phyloP scores from a whole-genome alignment of 2,329 filamentous ascomycete genomes.

The Bertia moriformis region DNA sequence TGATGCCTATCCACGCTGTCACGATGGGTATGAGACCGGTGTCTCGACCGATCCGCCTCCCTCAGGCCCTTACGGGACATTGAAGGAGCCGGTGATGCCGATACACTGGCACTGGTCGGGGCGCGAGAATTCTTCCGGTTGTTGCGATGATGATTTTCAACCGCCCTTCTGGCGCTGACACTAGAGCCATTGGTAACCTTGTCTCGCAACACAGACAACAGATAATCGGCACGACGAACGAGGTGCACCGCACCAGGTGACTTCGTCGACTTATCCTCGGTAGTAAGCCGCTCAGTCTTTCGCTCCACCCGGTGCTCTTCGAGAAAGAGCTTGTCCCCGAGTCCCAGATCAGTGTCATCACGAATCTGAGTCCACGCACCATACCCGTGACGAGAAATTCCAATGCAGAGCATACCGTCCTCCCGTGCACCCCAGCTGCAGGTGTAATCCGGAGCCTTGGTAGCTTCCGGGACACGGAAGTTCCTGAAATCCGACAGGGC shows the following conservation, averaged over 20 bases:
- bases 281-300: slow-evolving; percentile 71
- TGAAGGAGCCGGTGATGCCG: slow-evolving; percentile 26
- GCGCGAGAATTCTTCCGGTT: slow-evolving; percentile 32
- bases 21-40: slow-evolving; percentile 22
- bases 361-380: slow-evolving; percentile 91
- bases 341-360: slow-evolving; percentile 73
- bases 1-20: slow-evolving; percentile 24
- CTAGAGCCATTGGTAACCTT: slow-evolving; percentile 35
- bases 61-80: slow-evolving; percentile 21
- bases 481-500: slow-evolving; percentile 54
- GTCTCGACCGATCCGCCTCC: slow-evolving; percentile 22
- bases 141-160: slow-evolving; percentile 54
- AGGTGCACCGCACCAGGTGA: slow-evolving; percentile 54
- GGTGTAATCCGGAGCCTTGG: slow-evolving; percentile 79
- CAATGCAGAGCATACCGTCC: slow-evolving; percentile 91
- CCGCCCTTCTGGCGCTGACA: slow-evolving; percentile 36
- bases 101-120: slow-evolving; percentile 17
- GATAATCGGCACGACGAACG: slow-evolving; percentile 51
- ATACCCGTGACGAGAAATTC: slow-evolving; percentile 85
- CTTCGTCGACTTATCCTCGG: slow-evolving; percentile 33
- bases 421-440: slow-evolving; percentile 86
- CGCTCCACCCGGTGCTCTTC: slow-evolving; percentile 98
- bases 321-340: slow-evolving; percentile 83
- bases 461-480: slow-evolving; percentile 81
- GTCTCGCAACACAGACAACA: slow-evolving; percentile 48